Evolutionary conservation across 177 flowering plant species (phyloP).

Genomic region (Vitis hybrid): DNA sequence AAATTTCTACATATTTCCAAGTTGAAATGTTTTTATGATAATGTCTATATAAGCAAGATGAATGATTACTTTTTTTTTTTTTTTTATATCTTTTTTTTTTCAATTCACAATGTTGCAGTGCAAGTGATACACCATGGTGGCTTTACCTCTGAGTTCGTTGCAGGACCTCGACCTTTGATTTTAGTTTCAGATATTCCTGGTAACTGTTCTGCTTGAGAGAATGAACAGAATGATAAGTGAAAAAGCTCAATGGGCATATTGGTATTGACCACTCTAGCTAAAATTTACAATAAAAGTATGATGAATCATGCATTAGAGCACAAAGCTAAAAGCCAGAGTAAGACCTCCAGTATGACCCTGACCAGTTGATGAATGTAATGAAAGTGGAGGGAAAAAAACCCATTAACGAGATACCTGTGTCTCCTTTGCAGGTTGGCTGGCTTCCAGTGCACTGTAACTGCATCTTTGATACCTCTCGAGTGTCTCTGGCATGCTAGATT

Average conservation of each 20-base stretch:
- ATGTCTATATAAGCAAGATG: background rate
- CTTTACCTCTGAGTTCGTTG: constrained; percentile 45
- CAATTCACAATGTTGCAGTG: no score
- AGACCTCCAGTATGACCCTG: no score
- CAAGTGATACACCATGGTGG: background rate
- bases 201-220: constrained; percentile 51
- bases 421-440: constrained; percentile 30
- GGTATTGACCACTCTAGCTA: no score
- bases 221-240: background rate
- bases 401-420: constrained; percentile 35
- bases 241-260: background rate
- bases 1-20: constrained; percentile 34
- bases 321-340: background rate
- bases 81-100: no score
- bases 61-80: no score
- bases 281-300: background rate
- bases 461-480: constrained; percentile 63
- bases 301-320: background rate
- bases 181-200: constrained; percentile 50
- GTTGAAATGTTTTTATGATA: background rate
- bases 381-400: background rate
- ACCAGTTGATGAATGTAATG: no score
- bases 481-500: constrained; percentile 58
- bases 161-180: constrained; percentile 38
- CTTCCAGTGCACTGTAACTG: constrained; percentile 48